These are phyloP conservation scores for Leucocoprinus leucothites DNA, from an alignment of 768 basidiomycete species.

Conservation along the genomic window DNA sequence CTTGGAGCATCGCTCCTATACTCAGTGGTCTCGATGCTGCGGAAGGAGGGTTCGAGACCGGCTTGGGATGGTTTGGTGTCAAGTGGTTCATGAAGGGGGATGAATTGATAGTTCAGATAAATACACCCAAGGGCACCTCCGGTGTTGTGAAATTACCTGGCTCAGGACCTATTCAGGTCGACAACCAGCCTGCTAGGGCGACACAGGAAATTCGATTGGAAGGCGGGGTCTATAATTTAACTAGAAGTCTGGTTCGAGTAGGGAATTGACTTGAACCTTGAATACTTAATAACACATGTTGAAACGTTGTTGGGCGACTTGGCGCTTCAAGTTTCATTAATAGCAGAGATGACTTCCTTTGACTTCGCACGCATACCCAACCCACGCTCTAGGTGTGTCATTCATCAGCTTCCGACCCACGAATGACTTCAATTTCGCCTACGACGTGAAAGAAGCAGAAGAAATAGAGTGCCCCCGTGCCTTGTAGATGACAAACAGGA, in stretches of 20 bases:
- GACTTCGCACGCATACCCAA: not conserved
- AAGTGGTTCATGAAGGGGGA: constrained; percentile 31
- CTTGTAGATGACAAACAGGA: not conserved
- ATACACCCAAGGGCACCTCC: constrained; percentile 1
- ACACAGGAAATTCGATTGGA: not conserved
- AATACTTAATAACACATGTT: too few relatives aligned
- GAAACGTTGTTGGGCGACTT: too few relatives aligned
- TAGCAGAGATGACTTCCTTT: not conserved
- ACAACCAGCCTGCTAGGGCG: not conserved
- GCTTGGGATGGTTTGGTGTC: constrained; percentile 48
- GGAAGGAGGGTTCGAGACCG: constrained; percentile 51
- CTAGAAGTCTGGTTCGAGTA: not conserved
- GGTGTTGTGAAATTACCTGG: constrained; percentile 5
- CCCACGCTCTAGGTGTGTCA: not conserved
- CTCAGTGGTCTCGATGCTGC: constrained; percentile 34
- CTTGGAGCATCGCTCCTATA: constrained; percentile 45
- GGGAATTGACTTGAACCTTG: too few relatives aligned
- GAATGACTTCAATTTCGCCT: not conserved
- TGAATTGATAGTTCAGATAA: not conserved
- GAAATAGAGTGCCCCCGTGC: not conserved
- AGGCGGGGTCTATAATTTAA: constrained; percentile 3
- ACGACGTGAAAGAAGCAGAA: not conserved
- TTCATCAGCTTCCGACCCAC: not conserved
- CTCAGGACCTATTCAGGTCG: not conserved
- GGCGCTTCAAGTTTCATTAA: too few relatives aligned